Evolutionary conservation across 441 rosid species (phyloP).

Genomic region (Populus trichocarpa): DNA sequence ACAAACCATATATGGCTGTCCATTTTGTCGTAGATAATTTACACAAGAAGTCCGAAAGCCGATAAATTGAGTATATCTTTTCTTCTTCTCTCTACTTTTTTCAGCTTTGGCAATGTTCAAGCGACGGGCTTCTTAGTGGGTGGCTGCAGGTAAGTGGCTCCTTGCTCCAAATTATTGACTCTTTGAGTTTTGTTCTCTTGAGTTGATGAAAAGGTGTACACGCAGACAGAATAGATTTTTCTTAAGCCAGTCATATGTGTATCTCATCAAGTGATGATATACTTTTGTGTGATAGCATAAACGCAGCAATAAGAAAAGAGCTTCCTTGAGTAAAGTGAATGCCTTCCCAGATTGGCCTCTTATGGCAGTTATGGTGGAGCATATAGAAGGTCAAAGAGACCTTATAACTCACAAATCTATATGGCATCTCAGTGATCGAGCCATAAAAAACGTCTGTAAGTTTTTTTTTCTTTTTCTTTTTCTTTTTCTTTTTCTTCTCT

Average conservation of each 20-base stretch:
- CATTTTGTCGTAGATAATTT: background rate
- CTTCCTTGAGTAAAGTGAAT: constrained; percentile 35
- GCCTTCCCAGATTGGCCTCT: constrained; percentile 65
- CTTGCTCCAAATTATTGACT: background rate
- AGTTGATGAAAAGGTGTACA: constrained; percentile 7
- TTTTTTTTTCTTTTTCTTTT: background rate
- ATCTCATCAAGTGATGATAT: too few species aligned
- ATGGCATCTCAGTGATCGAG: constrained; percentile 79
- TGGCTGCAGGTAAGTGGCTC: constrained; percentile 30
- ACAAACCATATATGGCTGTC: background rate
- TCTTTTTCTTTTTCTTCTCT: background rate
- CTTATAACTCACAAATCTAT: constrained; percentile 60
- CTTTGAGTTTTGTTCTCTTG: background rate
- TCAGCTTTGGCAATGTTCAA: constrained; percentile 44
- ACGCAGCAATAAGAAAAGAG: constrained; percentile 32
- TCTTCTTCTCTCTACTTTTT: background rate
- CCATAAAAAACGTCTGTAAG: constrained; percentile 84
- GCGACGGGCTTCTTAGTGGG: constrained; percentile 23
- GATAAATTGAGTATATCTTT: background rate
- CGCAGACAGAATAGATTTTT: constrained; percentile 9
- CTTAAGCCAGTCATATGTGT: too few species aligned
- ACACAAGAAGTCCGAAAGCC: background rate
- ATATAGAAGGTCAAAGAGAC: constrained; percentile 66
- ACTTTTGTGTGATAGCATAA: constrained; percentile 15
- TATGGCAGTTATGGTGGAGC: constrained; percentile 84